These are phyloP conservation scores for Hyaloscypha hepaticicola DNA, from an alignment of 495 filamentous ascomycete genomes.

Conservation along the genomic window DNA sequence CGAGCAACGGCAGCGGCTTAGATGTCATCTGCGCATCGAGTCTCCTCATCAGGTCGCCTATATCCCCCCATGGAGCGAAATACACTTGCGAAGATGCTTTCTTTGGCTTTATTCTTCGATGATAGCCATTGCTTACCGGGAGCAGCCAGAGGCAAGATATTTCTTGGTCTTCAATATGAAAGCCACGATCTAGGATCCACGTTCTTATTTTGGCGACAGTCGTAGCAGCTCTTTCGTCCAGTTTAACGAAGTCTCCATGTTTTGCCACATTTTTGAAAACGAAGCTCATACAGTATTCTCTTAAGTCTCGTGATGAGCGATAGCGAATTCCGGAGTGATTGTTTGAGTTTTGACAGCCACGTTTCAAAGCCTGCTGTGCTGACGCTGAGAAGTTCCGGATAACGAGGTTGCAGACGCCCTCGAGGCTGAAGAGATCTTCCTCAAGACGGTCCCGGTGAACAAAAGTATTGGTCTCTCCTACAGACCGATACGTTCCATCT, in stretches of 20 bases:
- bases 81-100: neutral
- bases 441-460: conserved; percentile 17
- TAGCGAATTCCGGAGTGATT: conserved; percentile 23
- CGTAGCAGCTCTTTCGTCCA: conserved; percentile 7
- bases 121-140: conserved; percentile 28
- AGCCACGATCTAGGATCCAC: conserved; percentile 25
- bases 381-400: conserved; percentile 9
- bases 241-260: conserved; percentile 15
- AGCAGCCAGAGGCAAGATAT: conserved; percentile 35
- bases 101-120: conserved; percentile 31
- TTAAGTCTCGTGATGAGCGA: conserved; percentile 20
- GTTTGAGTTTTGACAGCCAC: conserved; percentile 7
- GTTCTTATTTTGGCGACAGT: conserved; percentile 23
- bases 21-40: conserved; percentile 13
- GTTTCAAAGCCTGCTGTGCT: neutral
- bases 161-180: conserved; percentile 4
- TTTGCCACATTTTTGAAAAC: conserved; percentile 22
- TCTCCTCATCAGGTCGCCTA: conserved; percentile 17
- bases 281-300: conserved; percentile 24
- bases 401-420: conserved; percentile 17
- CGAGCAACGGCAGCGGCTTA: neutral
- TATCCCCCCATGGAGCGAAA: conserved; percentile 14
- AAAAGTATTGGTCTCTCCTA: conserved; percentile 9
- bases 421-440: conserved; percentile 17
- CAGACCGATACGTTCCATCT: conserved; percentile 24